phyloP scores from a whole-genome alignment of 306 rosid species.

The Dalbergia oliveri region DNA sequence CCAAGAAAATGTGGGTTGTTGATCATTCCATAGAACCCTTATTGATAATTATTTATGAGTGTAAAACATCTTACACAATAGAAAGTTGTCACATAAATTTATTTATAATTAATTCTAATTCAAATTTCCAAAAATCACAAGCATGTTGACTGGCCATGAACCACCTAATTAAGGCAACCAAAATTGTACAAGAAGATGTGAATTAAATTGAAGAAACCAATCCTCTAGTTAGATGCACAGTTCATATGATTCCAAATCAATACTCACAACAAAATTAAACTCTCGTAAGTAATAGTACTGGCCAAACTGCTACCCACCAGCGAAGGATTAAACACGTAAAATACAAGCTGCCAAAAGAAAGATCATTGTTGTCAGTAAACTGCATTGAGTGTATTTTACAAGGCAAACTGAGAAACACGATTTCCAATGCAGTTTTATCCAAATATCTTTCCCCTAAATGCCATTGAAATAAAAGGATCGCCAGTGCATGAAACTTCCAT shows the following conservation, averaged over 20 bases:
- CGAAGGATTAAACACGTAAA: constrained; percentile 67
- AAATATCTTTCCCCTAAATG: too few species aligned
- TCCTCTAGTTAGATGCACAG: constrained; percentile 21
- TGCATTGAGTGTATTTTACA: too few species aligned
- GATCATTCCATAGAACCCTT: too few species aligned
- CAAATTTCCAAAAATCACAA: not conserved
- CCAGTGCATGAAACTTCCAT: too few species aligned
- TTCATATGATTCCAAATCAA: constrained; percentile 10
- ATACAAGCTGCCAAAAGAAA: constrained; percentile 59
- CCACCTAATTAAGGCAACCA: constrained; percentile 55
- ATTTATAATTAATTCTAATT: too few species aligned
- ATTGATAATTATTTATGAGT: too few species aligned
- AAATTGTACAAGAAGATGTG: constrained; percentile 15
- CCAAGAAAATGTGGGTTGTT: too few species aligned
- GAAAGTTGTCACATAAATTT: too few species aligned
- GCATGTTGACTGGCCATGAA: constrained; percentile 64
- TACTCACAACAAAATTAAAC: constrained; percentile 55
- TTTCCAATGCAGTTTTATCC: too few species aligned
- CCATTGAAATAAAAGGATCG: not conserved
- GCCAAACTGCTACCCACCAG: constrained; percentile 63
- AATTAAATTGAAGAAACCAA: constrained; percentile 12
- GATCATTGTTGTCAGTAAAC: constrained; percentile 15
- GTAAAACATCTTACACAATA: too few species aligned
- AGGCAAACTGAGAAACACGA: too few species aligned
- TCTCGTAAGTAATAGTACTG: constrained; percentile 52